Percentiles rank a stretch among this genome's conserved stretches.
phyloP scores from a whole-genome alignment of 2,329 filamentous ascomycete species.

The Kalaharituber pfeilii region DNA sequence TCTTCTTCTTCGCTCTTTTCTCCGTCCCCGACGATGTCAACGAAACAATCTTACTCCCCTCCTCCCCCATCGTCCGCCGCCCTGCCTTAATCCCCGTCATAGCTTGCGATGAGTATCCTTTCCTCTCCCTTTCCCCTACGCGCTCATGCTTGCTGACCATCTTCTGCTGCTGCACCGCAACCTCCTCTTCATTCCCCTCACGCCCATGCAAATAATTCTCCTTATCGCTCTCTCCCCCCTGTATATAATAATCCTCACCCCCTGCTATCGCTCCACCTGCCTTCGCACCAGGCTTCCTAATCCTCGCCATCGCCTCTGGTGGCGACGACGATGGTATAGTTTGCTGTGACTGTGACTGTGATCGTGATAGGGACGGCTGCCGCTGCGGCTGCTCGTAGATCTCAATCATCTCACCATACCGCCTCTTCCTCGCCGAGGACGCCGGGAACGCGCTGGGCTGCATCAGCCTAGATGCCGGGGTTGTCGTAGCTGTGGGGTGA shows the following conservation, averaged over 20 bases:
- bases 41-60: background rate
- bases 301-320: background rate
- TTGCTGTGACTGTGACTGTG: background rate
- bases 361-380: too few relatives aligned
- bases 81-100: background rate
- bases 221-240: background rate
- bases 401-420: background rate
- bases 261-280: background rate
- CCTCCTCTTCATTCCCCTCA: background rate
- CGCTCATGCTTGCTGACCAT: background rate
- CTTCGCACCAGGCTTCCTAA: background rate
- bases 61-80: background rate
- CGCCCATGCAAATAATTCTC: background rate
- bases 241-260: conserved; percentile 1
- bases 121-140: background rate
- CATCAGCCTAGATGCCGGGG: background rate
- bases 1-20: background rate
- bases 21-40: background rate
- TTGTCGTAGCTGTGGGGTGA: background rate
- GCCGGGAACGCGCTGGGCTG: background rate
- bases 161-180: background rate
- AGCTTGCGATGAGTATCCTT: background rate
- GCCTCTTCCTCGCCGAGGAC: background rate
- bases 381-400: background rate
- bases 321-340: background rate